These are phyloP conservation scores for Phlebopus sp. DNA, from an alignment of 1,284 basidiomycete species.

Conservation along the genomic window DNA sequence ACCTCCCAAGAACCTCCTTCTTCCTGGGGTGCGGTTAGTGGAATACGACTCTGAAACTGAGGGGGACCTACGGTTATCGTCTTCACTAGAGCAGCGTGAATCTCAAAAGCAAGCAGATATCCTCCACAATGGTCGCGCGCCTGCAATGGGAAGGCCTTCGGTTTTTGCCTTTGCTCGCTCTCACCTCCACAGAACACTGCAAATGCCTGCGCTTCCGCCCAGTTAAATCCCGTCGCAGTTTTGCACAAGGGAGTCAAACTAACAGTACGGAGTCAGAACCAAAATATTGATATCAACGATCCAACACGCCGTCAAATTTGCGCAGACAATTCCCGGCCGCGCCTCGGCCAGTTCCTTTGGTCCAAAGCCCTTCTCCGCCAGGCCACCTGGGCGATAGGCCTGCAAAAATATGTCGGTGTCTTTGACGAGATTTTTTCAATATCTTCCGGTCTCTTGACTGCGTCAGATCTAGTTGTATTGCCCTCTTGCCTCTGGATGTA, in stretches of 20 bases:
- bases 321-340: conserved; percentile 55
- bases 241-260: conserved; percentile 71
- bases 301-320: conserved; percentile 52
- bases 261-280: not conserved
- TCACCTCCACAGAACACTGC: conserved; percentile 27
- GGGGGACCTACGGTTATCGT: conserved; percentile 45
- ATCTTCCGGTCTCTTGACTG: conserved; percentile 29
- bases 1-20: conserved; percentile 66
- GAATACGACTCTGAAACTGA: not conserved
- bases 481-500: conserved; percentile 65
- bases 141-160: conserved; percentile 58
- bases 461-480: conserved; percentile 58
- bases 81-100: conserved; percentile 52
- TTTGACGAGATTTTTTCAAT: conserved; percentile 39
- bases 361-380: conserved; percentile 53
- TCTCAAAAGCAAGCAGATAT: conserved; percentile 59
- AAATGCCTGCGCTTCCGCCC: conserved; percentile 52
- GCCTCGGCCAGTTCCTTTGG: conserved; percentile 38
- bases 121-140: conserved; percentile 63
- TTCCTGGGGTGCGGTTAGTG: conserved; percentile 37
- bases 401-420: conserved; percentile 65
- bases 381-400: conserved; percentile 56
- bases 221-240: conserved; percentile 63
- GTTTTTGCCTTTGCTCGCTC: conserved; percentile 23
- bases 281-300: not conserved